Base-by-base conservation (phyloP, 441 rosid genomes). In the Pelargonium myrrhifolium region DNA sequence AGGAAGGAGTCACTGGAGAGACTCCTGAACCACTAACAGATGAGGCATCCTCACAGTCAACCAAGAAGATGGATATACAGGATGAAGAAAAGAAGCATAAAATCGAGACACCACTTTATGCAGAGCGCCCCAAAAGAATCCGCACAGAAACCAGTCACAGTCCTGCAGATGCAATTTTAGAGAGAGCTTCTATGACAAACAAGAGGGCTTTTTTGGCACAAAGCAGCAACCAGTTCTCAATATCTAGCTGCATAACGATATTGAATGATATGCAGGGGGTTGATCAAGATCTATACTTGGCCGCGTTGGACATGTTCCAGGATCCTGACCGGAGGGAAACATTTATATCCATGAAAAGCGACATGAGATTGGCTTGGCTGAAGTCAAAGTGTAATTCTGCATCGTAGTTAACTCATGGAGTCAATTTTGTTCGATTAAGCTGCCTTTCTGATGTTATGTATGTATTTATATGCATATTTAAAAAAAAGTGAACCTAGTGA, bases 41-140 rank as follows among this genome's bases (percentile, higher is more conserved):
- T 2, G 58, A 51, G 42, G 80, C 71, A 71, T 49, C 80, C 24
- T 62, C 71, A 14, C 61, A 49, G 72, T 62, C 74, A 51, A 51
- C 58, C 21, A 51, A 51, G 21, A 51, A 51, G 58, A 45, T 45
- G 14, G 51, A 45, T 45, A 45, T 45, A 12, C 51, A 45, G 51
- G 15, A n/a, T 14, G 4, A n/a, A 12, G 51, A n/a, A 11, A 45
- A 45, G 15, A 45, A 45, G 15, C 58, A 51, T 7, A 9, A 17
- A 20, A 15, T 51, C 18, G 21, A 20, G 4, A 51, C 58, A 51
- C 21, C 58, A 15, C 3, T 51, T 51, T 51, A 15, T 20, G 17
- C 58, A 51, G 58, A 15, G 58, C 58, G 18, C 22, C 58, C 1
- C 21, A 51, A 51, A 17, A 51, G 58, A 20, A 51, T 51, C 20